These are phyloP conservation scores for Ophiostoma angusticollis DNA, from an alignment of 2,329 filamentous ascomycete species.

Conservation along the genomic window DNA sequence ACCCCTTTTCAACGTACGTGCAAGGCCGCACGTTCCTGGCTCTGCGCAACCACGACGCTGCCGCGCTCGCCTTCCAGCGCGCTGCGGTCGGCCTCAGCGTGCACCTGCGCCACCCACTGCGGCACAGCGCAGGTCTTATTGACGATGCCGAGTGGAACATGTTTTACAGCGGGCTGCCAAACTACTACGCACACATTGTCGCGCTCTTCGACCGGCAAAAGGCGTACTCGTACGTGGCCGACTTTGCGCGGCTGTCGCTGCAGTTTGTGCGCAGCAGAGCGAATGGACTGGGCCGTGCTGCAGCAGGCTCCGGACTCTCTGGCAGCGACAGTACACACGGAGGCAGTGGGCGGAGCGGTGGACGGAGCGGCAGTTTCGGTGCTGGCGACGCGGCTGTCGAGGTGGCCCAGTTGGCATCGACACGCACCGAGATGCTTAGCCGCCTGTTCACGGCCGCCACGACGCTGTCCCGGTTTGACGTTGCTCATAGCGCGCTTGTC, in stretches of 20 bases:
- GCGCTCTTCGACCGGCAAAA: constrained; percentile 67
- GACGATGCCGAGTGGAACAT: constrained; percentile 61
- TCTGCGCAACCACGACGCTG: constrained; percentile 58
- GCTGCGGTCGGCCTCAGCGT: constrained; percentile 64
- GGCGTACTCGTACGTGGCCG: constrained; percentile 66
- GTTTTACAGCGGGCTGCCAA: constrained; percentile 59
- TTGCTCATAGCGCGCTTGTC: constrained; percentile 68
- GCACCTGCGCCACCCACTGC: constrained; percentile 32
- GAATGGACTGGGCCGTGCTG: neutral
- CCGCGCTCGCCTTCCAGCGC: constrained; percentile 66
- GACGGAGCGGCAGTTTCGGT: constrained; percentile 2
- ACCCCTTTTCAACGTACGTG: constrained; percentile 62
- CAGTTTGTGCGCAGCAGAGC: constrained; percentile 36
- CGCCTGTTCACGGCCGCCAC: constrained; percentile 75
- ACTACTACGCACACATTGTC: constrained; percentile 79
- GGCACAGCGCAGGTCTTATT: constrained; percentile 54
- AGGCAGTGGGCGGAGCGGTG: neutral
- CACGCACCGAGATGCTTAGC: constrained; percentile 59
- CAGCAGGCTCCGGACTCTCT: too few relatives aligned
- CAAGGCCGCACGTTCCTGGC: constrained; percentile 69
- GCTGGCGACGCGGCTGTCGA: constrained; percentile 3
- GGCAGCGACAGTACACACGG: neutral
- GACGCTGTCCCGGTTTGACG: constrained; percentile 64
- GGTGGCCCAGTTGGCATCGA: constrained; percentile 1
- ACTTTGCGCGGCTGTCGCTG: constrained; percentile 67